A percentile compares a stretch with the other conserved stretches of the same genome.
These are phyloP conservation scores for Pseudocercospora vitis DNA, from an alignment of 2,329 filamentous ascomycete genomes.

Conservation along the genomic window DNA sequence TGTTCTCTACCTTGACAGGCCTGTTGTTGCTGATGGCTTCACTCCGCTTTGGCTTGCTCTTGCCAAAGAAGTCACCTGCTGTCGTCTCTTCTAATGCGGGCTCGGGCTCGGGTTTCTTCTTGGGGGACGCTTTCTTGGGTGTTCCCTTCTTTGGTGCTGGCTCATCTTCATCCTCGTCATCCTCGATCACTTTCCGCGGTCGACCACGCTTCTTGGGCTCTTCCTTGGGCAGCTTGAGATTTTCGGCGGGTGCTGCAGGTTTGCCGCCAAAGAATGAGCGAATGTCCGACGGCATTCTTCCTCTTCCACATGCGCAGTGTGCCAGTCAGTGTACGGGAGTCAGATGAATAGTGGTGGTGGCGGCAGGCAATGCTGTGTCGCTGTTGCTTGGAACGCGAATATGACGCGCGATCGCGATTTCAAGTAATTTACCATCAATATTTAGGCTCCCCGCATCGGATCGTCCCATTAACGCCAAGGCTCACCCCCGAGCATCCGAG, in stretches of 20 bases:
- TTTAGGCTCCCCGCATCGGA: too few species aligned
- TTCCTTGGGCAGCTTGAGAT: conserved; percentile 30
- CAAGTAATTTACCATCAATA: conserved; percentile 6
- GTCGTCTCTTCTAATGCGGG: conserved; percentile 54
- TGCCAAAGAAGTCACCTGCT: conserved; percentile 63
- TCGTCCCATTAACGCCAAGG: too few species aligned
- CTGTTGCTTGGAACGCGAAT: not conserved
- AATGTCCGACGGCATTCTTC: conserved; percentile 77
- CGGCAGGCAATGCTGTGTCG: not conserved
- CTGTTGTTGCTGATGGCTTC: conserved; percentile 36
- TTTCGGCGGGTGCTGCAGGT: conserved; percentile 52
- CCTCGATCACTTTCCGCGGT: conserved; percentile 69
- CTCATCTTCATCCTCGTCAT: conserved; percentile 66
- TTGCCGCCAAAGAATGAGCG: conserved; percentile 86
- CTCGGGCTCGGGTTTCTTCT: conserved; percentile 44
- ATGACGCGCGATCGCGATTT: not conserved
- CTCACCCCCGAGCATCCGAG: not conserved
- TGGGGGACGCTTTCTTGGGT: conserved; percentile 58
- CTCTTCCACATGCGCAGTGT: not conserved
- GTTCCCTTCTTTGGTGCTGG: conserved; percentile 22
- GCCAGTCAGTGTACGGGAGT: not conserved
- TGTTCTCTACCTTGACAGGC: conserved; percentile 35
- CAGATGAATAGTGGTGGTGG: not conserved
- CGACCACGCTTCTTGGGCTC: conserved; percentile 51
- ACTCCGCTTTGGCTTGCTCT: conserved; percentile 54